Conservation (phyloP, 176 grass and related monocot species). For the Rhynchospora breviuscula region DNA sequence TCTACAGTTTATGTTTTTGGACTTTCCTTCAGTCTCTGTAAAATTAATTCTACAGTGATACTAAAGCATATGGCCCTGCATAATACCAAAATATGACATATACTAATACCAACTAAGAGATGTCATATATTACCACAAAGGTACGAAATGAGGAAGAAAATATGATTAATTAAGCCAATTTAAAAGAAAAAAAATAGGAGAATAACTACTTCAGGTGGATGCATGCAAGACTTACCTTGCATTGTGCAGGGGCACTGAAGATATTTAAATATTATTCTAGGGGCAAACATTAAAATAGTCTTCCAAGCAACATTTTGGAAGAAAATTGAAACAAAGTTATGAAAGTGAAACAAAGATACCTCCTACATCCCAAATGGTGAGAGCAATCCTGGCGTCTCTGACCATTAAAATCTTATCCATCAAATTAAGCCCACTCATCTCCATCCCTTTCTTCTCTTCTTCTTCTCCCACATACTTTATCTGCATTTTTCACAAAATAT, state of each 20-base stretch:
- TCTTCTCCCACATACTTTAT: constrained; percentile 76
- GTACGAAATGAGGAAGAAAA: neutral
- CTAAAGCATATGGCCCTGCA: neutral
- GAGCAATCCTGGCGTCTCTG: constrained; percentile 63
- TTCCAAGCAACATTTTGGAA: neutral
- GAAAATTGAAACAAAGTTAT: neutral
- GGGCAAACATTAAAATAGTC: neutral
- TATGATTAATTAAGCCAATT: neutral
- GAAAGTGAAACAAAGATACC: constrained; percentile 34
- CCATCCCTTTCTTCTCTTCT: constrained; percentile 71
- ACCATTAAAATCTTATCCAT: constrained; percentile 86
- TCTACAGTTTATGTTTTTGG: neutral
- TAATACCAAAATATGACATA: neutral
- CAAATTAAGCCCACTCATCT: constrained; percentile 84
- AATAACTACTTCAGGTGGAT: neutral
- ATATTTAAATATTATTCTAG: neutral
- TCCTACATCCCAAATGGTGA: constrained; percentile 92
- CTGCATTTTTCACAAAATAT: constrained; percentile 38
- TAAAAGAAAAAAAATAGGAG: neutral
- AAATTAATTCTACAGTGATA: neutral
- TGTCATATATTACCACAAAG: neutral
- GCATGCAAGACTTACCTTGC: neutral
- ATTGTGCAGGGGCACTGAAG: neutral
- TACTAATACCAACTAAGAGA: neutral
- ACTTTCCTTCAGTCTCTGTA: neutral